phyloP scores from a whole-genome alignment of 352 stramenopile species.

The Pythium diclinum region DNA sequence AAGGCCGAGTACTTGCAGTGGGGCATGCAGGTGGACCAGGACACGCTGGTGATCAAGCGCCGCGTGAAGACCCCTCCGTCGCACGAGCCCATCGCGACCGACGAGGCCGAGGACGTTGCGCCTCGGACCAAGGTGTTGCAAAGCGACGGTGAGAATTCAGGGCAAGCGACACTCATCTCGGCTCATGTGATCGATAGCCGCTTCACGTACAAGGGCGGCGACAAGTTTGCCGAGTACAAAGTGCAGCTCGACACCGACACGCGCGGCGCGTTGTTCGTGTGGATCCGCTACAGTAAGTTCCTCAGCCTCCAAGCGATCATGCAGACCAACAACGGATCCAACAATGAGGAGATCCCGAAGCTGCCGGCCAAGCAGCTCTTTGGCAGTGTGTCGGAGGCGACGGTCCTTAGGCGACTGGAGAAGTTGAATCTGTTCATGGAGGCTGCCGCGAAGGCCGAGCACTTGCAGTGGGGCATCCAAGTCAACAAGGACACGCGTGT shows the following conservation, averaged over 20 bases:
- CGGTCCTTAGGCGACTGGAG: slow-evolving; percentile 39
- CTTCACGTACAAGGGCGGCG: slow-evolving; percentile 31
- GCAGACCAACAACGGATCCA: slow-evolving; percentile 39
- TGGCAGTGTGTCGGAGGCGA: slow-evolving; percentile 35
- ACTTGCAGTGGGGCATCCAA: slow-evolving; percentile 49
- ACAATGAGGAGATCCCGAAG: slow-evolving; percentile 39
- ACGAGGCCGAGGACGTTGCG: slow-evolving; percentile 10
- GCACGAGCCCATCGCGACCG: slow-evolving; percentile 23
- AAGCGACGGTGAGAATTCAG: too few relatives aligned
- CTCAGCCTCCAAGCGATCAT: slow-evolving; percentile 38
- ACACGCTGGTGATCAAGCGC: slow-evolving; percentile 50
- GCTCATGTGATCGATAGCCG: slow-evolving; percentile 38
- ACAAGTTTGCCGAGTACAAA: slow-evolving; percentile 54
- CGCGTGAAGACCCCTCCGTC: slow-evolving; percentile 29
- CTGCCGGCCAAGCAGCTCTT: slow-evolving; percentile 47
- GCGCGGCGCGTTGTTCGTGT: slow-evolving; percentile 40
- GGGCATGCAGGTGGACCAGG: slow-evolving; percentile 47
- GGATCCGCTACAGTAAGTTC: slow-evolving; percentile 52
- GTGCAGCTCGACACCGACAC: slow-evolving; percentile 45
- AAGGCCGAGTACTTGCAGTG: slow-evolving; percentile 45
- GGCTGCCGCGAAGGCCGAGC: slow-evolving; percentile 37
- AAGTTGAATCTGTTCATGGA: slow-evolving; percentile 49
- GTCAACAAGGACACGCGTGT: slow-evolving; percentile 46
- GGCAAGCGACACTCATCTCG: slow-evolving; percentile 31
- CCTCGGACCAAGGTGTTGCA: too few relatives aligned